Percentiles rank a stretch among this genome's conserved stretches.
These are phyloP conservation scores for Symbiodinium pilosum DNA, from an alignment of 73 alveolate species.

Conservation along the genomic window DNA sequence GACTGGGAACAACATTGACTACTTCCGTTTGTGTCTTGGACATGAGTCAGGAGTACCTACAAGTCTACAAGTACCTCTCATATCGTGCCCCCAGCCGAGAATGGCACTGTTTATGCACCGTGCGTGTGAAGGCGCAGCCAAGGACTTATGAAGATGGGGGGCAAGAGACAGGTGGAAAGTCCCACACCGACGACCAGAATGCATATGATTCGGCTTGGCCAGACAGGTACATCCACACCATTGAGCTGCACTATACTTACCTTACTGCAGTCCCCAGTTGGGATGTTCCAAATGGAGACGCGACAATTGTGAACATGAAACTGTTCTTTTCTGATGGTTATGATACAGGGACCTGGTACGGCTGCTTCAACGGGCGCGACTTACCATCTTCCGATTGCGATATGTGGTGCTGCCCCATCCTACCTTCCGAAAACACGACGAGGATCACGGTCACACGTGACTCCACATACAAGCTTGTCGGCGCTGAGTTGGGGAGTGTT, in stretches of 20 bases:
- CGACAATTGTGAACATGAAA: not conserved
- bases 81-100: no score
- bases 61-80: no score
- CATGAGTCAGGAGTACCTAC: no score
- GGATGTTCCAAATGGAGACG: not conserved
- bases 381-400: not conserved
- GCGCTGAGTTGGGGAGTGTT: not conserved
- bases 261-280: no score
- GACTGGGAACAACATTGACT: not conserved
- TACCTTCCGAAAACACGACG: no score
- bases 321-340: not conserved
- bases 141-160: not conserved
- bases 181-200: not conserved
- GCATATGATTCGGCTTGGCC: not conserved
- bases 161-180: not conserved
- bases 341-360: not conserved
- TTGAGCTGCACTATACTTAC: not conserved
- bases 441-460: not conserved
- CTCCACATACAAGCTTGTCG: not conserved
- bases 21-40: not conserved
- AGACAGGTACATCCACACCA: conserved; percentile 8
- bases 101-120: not conserved
- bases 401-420: no score
- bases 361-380: not conserved
- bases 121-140: not conserved